phyloP scores from a whole-genome alignment of 805 yeast genomes.

The Phaffomyces antillensis region DNA sequence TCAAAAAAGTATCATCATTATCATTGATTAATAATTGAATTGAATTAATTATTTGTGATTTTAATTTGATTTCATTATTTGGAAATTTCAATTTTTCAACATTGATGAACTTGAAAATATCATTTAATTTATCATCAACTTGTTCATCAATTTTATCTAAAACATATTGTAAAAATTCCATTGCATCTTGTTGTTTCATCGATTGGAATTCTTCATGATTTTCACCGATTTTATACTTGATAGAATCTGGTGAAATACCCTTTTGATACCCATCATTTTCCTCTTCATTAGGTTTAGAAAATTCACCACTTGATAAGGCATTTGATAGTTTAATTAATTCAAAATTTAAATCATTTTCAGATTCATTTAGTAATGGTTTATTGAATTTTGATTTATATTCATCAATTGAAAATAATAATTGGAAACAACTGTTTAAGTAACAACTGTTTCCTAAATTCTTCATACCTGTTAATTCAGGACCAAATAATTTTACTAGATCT shows the following conservation, averaged over 20 bases:
- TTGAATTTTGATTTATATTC: conserved; percentile 23
- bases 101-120: conserved; percentile 54
- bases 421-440: conserved; percentile 77
- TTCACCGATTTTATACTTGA: conserved; percentile 71
- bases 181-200: conserved; percentile 91
- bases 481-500: conserved; percentile 57
- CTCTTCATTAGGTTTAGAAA: conserved; percentile 47
- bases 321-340: conserved; percentile 77
- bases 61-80: conserved; percentile 45
- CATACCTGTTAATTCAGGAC: conserved; percentile 75
- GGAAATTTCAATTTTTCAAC: conserved; percentile 59
- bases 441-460: conserved; percentile 92
- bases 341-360: conserved; percentile 41
- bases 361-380: conserved; percentile 31
- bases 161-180: conserved; percentile 73
- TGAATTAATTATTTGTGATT: conserved; percentile 50
- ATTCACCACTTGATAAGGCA: conserved; percentile 70
- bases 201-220: conserved; percentile 79
- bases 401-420: conserved; percentile 46
- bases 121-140: conserved; percentile 31
- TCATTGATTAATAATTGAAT: conserved; percentile 53
- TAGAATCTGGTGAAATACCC: conserved; percentile 71
- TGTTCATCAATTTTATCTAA: conserved; percentile 50
- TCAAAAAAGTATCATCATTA: conserved; percentile 26
- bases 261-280: conserved; percentile 40